phyloP scores from a whole-genome alignment of 169 alveolate genomes.

The Perkinsus olseni region DNA sequence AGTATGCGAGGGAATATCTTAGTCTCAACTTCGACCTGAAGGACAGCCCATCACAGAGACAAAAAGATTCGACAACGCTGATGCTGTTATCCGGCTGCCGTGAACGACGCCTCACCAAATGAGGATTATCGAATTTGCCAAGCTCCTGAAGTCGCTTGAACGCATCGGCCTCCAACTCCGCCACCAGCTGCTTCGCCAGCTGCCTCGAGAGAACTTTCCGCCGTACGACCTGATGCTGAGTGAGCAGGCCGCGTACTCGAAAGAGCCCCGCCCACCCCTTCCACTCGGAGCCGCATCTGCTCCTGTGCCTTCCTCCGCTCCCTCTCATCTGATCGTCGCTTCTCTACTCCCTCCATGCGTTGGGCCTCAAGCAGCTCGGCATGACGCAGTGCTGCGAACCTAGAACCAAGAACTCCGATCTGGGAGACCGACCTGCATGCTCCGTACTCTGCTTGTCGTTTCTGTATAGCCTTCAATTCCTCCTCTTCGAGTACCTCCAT shows the following conservation, averaged over 20 bases:
- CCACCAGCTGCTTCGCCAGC: background rate
- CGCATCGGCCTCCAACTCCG: background rate
- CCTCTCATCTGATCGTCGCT: conserved; percentile 63
- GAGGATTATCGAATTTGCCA: background rate
- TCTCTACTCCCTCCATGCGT: conserved; percentile 68
- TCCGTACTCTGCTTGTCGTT: conserved; percentile 56
- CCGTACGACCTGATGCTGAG: background rate
- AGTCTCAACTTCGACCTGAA: background rate
- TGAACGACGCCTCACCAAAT: background rate
- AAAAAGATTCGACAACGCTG: too few relatives aligned
- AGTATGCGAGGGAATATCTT: background rate
- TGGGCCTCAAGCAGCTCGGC: conserved; percentile 65
- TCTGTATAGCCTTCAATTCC: conserved; percentile 62
- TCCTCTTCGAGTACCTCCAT: conserved; percentile 78
- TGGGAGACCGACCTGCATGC: background rate
- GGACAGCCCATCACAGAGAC: background rate
- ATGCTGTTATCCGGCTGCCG: background rate
- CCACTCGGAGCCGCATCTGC: conserved; percentile 3
- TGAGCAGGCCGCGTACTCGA: background rate
- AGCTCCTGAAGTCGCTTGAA: background rate
- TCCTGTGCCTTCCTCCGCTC: conserved; percentile 45
- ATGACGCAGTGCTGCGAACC: conserved; percentile 57
- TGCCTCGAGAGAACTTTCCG: background rate
- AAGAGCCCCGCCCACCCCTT: background rate
- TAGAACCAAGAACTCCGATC: background rate